Conservation (phyloP, 106 monocot genomes). For the Hemerocallis citrina region DNA sequence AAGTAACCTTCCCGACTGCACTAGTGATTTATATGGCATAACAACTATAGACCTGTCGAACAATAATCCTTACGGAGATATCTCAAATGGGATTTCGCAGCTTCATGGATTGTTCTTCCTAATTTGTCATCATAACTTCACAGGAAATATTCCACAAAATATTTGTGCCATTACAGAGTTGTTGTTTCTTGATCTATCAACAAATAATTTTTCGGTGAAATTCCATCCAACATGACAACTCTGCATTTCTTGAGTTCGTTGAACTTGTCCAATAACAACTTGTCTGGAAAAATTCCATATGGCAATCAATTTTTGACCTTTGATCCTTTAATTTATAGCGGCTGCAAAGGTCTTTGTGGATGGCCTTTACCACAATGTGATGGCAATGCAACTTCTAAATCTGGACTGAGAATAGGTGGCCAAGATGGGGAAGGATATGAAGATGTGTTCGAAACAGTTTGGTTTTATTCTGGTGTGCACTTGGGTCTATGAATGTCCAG, state of each 20-base stretch:
- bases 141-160: neutral
- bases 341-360: neutral
- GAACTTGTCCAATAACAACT: constrained; percentile 5
- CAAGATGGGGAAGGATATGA: neutral
- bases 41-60: neutral
- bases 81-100: neutral
- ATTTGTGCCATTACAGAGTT: neutral
- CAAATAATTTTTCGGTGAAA: neutral
- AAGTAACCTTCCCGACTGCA: neutral
- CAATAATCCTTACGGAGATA: neutral
- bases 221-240: neutral
- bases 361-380: neutral
- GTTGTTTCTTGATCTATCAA: neutral
- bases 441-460: neutral
- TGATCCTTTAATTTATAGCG: neutral
- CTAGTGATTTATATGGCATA: neutral
- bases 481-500: too few relatives aligned
- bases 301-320: constrained; percentile 1
- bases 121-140: constrained; percentile 6
- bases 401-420: neutral
- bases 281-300: constrained; percentile 5
- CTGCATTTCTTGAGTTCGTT: neutral
- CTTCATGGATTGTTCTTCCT: neutral
- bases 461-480: neutral
- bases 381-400: too few relatives aligned